Conservation (phyloP, 2,329 filamentous ascomycete species). For the Colletotrichum kahawae region DNA sequence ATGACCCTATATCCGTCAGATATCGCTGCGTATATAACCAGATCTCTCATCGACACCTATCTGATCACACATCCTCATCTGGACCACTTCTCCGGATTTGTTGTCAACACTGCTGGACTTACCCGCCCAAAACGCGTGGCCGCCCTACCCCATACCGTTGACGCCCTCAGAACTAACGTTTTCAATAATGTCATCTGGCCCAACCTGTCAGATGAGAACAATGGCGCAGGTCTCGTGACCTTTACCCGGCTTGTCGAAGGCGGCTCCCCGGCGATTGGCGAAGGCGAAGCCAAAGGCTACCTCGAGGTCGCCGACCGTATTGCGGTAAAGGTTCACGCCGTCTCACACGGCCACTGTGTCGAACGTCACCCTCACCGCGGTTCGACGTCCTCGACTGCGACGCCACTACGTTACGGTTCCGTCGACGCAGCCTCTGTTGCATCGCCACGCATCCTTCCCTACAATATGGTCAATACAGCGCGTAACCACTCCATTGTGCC, state of each 20-base stretch:
- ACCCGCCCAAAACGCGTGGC: slow-evolving; percentile 85
- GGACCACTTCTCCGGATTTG: slow-evolving; percentile 90
- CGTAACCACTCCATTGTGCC: slow-evolving; percentile 1
- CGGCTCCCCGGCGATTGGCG: slow-evolving; percentile 82
- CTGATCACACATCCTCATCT: slow-evolving; percentile 97
- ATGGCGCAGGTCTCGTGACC: slow-evolving; percentile 88
- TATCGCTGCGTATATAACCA: slow-evolving; percentile 82
- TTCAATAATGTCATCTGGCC: slow-evolving; percentile 99
- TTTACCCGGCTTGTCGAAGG: slow-evolving; percentile 90
- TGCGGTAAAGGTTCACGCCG: slow-evolving; percentile 83
- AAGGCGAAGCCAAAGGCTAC: slow-evolving; percentile 82
- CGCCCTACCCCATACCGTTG: slow-evolving; percentile 85
- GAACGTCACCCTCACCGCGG: slow-evolving; percentile 71
- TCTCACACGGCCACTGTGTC: slow-evolving; percentile 91
- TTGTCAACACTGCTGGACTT: slow-evolving; percentile 90
- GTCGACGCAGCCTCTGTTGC: slow-evolving; percentile 30
- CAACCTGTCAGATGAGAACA: slow-evolving; percentile 94
- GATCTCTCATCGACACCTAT: slow-evolving; percentile 82
- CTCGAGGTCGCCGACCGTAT: slow-evolving; percentile 87
- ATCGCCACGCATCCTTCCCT: slow-evolving; percentile 17
- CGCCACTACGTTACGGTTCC: slow-evolving; percentile 31
- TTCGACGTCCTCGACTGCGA: slow-evolving; percentile 28
- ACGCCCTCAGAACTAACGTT: slow-evolving; percentile 90
- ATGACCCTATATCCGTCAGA: slow-evolving; percentile 55
- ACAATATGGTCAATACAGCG: not conserved